These are phyloP conservation scores for Parathielavia appendiculata DNA, from an alignment of 495 filamentous ascomycete genomes.

Conservation along the genomic window DNA sequence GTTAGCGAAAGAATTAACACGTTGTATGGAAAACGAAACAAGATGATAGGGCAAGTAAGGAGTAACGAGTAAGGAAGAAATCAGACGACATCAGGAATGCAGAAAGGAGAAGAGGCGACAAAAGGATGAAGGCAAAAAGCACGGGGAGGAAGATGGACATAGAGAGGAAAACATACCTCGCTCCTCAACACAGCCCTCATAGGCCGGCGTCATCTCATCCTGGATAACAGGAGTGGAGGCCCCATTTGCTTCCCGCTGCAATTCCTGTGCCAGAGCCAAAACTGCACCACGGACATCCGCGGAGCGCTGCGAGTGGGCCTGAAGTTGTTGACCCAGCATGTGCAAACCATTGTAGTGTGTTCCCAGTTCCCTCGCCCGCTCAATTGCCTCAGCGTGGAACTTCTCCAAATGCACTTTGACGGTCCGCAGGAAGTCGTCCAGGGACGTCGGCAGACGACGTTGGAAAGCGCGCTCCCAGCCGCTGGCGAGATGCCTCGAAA, in stretches of 20 bases:
- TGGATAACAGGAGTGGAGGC: conserved; percentile 51
- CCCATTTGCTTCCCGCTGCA: conserved; percentile 54
- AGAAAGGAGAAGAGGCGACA: not conserved
- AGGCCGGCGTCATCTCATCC: conserved; percentile 43
- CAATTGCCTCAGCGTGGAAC: conserved; percentile 38
- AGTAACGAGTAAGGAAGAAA: not conserved
- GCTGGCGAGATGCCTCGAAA: conserved; percentile 47
- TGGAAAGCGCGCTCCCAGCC: conserved; percentile 57
- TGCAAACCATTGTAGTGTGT: conserved; percentile 24
- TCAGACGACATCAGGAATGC: too few relatives aligned
- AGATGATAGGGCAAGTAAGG: too few relatives aligned
- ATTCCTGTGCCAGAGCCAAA: conserved; percentile 33
- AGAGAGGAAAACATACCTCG: conserved; percentile 26
- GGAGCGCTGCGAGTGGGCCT: conserved; percentile 34
- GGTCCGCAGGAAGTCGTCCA: conserved; percentile 19
- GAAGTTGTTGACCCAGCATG: conserved; percentile 39
- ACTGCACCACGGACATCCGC: conserved; percentile 29
- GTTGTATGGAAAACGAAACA: not conserved
- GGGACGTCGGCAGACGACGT: conserved; percentile 22
- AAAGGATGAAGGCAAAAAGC: not conserved
- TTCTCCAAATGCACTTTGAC: conserved; percentile 22
- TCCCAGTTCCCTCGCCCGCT: conserved; percentile 20
- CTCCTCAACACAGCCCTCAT: conserved; percentile 46
- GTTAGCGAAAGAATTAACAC: conserved; percentile 4
- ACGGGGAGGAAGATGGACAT: not conserved